Base-by-base conservation (phyloP, 2,329 filamentous ascomycete genomes). In the Fragosphaeria purpurea region DNA sequence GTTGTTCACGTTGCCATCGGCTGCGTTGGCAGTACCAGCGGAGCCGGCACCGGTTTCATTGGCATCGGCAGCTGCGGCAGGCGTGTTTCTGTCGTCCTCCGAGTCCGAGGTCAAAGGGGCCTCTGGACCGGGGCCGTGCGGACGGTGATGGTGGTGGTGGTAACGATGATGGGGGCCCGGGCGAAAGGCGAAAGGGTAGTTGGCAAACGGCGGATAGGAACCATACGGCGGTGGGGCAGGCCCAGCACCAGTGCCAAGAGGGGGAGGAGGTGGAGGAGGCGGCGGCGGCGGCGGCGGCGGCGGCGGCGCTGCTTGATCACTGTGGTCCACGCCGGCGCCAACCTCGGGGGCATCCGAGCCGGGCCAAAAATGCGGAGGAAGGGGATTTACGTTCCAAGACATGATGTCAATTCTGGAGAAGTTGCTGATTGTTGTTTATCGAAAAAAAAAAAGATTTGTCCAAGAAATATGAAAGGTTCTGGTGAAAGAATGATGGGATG, bases 311-410 rank as follows among this genome's bases (percentile, higher is more conserved):
- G 22, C 22, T 22, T 22, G 22, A 22, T 22, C 22, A 22, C 22
- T 22, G 54, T 69, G 67, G 51, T 71, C 70, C 50, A 70, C 64
- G 44, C 69, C 67, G 13, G 22, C 22, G 22, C 22, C 3, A 22
- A 22, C 22, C 22, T 2, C 22, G 22, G 22, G 22, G 22, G 22
- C 22, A 22, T 22, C 22, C 3, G 22, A 22, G 22, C 22, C 22
- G 61, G 60, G 41, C 47, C 47, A 32, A 48, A 44, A 31, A 47
- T 41, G 40, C 33, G n/a, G 44, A 22, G 42, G 38, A 11, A 41
- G 13, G 34, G 11, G 10, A 31, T 12, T 34, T 32, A 41, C 33
- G 48, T 41, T 41, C 43, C 43, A 44, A 46, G 48, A 46, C 48
- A 50, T 50, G 41, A n/a, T 41, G 37, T 22, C 22, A 3, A 3